Evolutionary conservation across 2,329 filamentous ascomycete species (phyloP).

Genomic region (Coniochaeta sp.): DNA sequence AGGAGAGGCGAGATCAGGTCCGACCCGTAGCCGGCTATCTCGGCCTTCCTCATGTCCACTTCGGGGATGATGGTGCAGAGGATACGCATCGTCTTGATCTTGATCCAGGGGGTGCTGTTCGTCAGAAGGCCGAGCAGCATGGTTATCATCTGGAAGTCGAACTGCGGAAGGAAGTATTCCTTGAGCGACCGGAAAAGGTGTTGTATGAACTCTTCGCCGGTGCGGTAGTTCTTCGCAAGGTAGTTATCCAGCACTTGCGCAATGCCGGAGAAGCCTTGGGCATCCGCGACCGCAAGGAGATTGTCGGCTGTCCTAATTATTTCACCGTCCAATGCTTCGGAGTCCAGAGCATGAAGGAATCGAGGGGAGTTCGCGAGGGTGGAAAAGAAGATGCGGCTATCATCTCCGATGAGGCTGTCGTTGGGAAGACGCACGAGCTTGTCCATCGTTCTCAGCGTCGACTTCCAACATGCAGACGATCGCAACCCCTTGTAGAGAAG

Average conservation of each 20-base stretch:
- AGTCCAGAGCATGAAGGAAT: conserved; percentile 74
- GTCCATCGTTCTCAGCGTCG: conserved; percentile 71
- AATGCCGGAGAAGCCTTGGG: conserved; percentile 61
- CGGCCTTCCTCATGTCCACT: conserved; percentile 86
- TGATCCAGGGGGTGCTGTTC: conserved; percentile 84
- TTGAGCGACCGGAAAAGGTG: conserved; percentile 69
- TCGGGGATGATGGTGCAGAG: conserved; percentile 79
- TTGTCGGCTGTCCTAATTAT: conserved; percentile 59
- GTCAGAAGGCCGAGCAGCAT: conserved; percentile 89
- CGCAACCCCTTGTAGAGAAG: conserved; percentile 87
- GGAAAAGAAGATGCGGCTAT: conserved; percentile 75
- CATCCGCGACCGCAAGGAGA: conserved; percentile 66
- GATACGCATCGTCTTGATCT: conserved; percentile 86
- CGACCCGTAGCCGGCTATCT: conserved; percentile 84
- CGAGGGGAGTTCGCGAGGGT: conserved; percentile 88
- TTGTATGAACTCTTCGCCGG: conserved; percentile 67
- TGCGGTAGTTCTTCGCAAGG: conserved; percentile 57
- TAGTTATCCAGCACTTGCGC: conserved; percentile 65
- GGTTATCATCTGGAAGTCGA: conserved; percentile 78
- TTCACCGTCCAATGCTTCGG: conserved; percentile 45
- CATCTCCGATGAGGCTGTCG: conserved; percentile 73
- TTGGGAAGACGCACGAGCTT: conserved; percentile 72
- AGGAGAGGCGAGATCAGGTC: conserved; percentile 92
- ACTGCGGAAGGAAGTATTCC: conserved; percentile 70
- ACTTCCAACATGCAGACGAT: conserved; percentile 74